A percentile compares a stretch with the other conserved stretches of the same genome.
Conservation (phyloP, 345 rosid species). For the Acer negundo region DNA sequence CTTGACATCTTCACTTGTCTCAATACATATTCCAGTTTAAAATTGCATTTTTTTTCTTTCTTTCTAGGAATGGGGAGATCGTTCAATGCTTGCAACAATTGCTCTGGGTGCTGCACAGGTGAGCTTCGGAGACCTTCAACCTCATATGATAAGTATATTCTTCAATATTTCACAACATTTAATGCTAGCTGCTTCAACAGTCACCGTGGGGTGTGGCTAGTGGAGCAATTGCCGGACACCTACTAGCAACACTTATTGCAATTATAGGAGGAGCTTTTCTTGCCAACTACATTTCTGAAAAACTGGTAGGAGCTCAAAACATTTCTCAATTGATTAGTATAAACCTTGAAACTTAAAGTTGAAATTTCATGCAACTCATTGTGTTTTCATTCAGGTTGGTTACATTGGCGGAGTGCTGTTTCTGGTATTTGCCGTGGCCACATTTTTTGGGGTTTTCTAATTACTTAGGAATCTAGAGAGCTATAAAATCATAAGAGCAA, state of each 20-base stretch:
- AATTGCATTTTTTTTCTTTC: conserved; percentile 1
- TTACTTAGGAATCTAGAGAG: conserved; percentile 10
- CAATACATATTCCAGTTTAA: not conserved
- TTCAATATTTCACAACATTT: not conserved
- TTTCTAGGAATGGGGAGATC: conserved; percentile 98
- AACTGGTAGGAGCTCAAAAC: conserved; percentile 53
- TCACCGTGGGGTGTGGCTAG: conserved; percentile 97
- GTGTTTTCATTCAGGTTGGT: conserved; percentile 75
- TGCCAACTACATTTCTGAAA: conserved; percentile 93
- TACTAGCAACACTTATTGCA: conserved; percentile 80
- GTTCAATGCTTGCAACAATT: conserved; percentile 98
- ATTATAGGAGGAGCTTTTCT: conserved; percentile 91
- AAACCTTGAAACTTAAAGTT: not conserved
- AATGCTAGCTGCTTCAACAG: conserved; percentile 31
- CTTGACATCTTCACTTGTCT: not conserved
- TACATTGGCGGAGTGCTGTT: conserved; percentile 84
- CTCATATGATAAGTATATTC: not conserved
- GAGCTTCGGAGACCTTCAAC: conserved; percentile 9
- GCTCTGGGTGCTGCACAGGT: conserved; percentile 99
- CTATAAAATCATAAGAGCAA: not conserved
- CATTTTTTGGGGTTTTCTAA: conserved; percentile 85
- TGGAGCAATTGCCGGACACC: conserved; percentile 96
- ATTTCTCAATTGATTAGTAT: not conserved
- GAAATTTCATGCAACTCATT: conserved; percentile 16
- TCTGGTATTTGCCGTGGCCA: conserved; percentile 83